phyloP scores from a whole-genome alignment of 75 land plant genomes.

The Pinus albicaulis region DNA sequence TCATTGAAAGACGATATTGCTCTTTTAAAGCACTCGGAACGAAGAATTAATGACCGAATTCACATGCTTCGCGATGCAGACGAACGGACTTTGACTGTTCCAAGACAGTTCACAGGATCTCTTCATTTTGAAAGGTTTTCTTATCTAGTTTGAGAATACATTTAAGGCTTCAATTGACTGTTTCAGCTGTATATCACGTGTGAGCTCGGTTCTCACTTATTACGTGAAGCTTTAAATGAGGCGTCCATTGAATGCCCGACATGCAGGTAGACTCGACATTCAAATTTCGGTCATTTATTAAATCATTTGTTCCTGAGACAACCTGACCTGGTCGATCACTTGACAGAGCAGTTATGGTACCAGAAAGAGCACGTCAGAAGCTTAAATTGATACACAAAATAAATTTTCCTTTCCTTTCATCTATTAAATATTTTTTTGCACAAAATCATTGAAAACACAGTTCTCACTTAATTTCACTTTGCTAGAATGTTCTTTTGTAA shows the following conservation, averaged over 20 bases:
- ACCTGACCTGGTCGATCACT: background rate
- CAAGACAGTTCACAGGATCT: slow-evolving; percentile 5
- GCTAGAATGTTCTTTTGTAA: no score
- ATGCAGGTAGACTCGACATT: background rate
- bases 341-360: background rate
- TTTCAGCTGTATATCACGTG: background rate
- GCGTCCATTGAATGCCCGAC: background rate
- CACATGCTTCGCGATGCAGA: no score
- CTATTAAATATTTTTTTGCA: no score
- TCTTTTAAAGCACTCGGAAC: background rate
- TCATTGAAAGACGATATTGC: background rate
- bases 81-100: background rate
- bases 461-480: no score
- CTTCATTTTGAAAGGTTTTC: background rate
- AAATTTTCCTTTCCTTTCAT: no score
- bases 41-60: background rate
- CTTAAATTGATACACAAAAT: background rate
- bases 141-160: background rate
- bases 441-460: no score
- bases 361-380: background rate
- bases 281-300: no score
- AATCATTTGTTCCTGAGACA: background rate
- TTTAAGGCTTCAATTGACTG: background rate
- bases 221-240: slow-evolving; percentile 8
- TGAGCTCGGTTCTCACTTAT: slow-evolving; percentile 11